These are phyloP conservation scores for Penicillium sumatraense DNA, from an alignment of 2,329 filamentous ascomycete species.

Conservation along the genomic window DNA sequence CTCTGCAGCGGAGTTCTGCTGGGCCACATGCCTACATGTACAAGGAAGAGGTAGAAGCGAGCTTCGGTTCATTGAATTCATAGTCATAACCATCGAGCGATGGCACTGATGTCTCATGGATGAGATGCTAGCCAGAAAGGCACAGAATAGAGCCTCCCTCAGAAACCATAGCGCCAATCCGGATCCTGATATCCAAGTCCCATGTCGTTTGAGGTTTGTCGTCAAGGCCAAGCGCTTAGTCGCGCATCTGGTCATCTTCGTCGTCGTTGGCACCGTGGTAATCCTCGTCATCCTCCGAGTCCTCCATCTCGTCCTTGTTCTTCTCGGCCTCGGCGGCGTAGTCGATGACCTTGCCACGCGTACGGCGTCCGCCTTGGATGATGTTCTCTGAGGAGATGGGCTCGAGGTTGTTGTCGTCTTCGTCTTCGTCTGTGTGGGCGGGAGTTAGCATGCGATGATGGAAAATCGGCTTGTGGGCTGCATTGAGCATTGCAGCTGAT, in stretches of 20 bases:
- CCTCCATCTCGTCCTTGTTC: constrained; percentile 68
- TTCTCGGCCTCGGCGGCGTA: constrained; percentile 88
- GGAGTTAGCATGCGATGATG: constrained; percentile 19
- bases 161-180: constrained; percentile 21
- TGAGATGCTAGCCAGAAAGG: constrained; percentile 11
- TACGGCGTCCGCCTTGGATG: constrained; percentile 76
- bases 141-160: constrained; percentile 12
- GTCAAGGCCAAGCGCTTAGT: constrained; percentile 29
- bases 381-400: constrained; percentile 93
- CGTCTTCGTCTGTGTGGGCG: constrained; percentile 64
- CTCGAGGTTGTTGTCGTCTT: constrained; percentile 78
- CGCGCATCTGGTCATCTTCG: constrained; percentile 48
- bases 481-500: no score
- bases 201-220: constrained; percentile 19
- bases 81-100: not conserved
- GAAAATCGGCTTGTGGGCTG: no score
- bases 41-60: not conserved
- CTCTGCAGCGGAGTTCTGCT: not conserved
- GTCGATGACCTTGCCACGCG: constrained; percentile 89
- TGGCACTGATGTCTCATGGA: not conserved
- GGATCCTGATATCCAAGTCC: constrained; percentile 23
- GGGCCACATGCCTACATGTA: not conserved
- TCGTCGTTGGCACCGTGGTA: constrained; percentile 30
- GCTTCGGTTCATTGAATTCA: constrained; percentile 4
- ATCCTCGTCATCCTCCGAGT: constrained; percentile 61